These are phyloP conservation scores for Austroboletus eburneus DNA, from an alignment of 768 basidiomycete genomes.

Conservation along the genomic window DNA sequence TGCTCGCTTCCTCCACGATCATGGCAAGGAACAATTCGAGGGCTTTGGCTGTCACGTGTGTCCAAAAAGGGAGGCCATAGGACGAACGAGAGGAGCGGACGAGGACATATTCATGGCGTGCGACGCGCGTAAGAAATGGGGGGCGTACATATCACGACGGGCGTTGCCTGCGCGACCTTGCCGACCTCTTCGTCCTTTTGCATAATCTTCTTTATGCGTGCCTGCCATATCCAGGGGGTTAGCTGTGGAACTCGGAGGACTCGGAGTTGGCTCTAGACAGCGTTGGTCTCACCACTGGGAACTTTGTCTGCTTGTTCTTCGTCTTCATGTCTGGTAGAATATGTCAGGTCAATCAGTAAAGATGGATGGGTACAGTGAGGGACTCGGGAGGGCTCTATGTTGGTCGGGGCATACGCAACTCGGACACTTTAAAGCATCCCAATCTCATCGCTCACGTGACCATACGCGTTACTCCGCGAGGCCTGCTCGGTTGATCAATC, in stretches of 20 bases:
- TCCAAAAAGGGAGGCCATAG: too few species aligned
- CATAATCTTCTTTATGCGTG: conserved; percentile 99
- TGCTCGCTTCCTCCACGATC: conserved; percentile 77
- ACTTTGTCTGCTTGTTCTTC: conserved; percentile 88
- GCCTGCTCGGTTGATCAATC: too few species aligned
- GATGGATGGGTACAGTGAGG: too few species aligned
- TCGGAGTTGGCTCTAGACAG: too few species aligned
- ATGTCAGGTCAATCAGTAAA: background rate
- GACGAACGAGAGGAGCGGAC: background rate
- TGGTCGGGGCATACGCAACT: conserved; percentile 8
- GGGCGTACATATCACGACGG: conserved; percentile 89
- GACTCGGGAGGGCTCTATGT: background rate
- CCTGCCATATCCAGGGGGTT: conserved; percentile 46
- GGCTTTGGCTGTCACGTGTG: conserved; percentile 67
- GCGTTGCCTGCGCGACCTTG: conserved; percentile 95
- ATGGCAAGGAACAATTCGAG: conserved; percentile 87
- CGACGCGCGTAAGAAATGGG: conserved; percentile 9
- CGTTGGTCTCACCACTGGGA: conserved; percentile 88
- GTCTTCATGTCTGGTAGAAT: conserved; percentile 59
- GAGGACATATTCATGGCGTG: conserved; percentile 9
- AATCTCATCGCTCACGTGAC: conserved; percentile 28
- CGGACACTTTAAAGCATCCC: background rate
- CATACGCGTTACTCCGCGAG: background rate
- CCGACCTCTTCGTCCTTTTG: conserved; percentile 99
- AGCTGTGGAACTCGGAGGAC: background rate